Conservation (phyloP, 495 filamentous ascomycete genomes). For the Trichoderma reesei region DNA sequence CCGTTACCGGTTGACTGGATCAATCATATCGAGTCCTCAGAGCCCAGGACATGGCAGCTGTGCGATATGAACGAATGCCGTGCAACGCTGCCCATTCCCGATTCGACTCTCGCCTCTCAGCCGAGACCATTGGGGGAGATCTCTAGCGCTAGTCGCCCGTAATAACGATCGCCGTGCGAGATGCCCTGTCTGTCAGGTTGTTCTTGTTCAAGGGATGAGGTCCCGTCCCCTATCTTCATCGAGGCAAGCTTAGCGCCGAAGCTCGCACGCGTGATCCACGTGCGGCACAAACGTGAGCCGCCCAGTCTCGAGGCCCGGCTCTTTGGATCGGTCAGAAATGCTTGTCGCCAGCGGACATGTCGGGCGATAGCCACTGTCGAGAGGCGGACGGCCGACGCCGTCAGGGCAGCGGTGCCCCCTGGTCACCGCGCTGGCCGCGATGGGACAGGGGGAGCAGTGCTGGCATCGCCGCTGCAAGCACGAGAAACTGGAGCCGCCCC, state of each 20-base stretch:
- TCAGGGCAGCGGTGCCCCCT: not conserved
- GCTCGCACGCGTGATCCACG: not conserved
- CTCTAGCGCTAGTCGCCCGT: slow-evolving; percentile 8
- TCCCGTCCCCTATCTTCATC: slow-evolving; percentile 8
- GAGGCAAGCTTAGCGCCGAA: not conserved
- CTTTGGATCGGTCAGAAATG: slow-evolving; percentile 2
- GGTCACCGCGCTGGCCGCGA: not conserved
- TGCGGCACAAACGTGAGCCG: not conserved
- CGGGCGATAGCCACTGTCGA: not conserved
- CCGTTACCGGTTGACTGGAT: not conserved
- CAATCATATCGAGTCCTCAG: not conserved
- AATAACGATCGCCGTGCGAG: slow-evolving; percentile 5
- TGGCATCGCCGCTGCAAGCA: not conserved
- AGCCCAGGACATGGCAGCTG: not conserved
- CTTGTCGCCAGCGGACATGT: slow-evolving; percentile 4
- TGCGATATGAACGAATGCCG: not conserved
- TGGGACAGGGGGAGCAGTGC: not conserved
- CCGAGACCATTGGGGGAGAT: slow-evolving; percentile 4
- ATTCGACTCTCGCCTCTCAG: slow-evolving; percentile 6
- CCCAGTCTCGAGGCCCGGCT: not conserved
- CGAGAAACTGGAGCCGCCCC: not conserved
- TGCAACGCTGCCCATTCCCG: not conserved
- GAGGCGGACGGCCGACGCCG: slow-evolving; percentile 1
- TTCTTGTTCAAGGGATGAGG: not conserved
- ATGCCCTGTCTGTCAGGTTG: slow-evolving; percentile 4